A percentile compares a stretch with the other conserved stretches of the same genome.
Evolutionary conservation across 1,284 basidiomycete species (phyloP).

Genomic region (Phylloporus gajari): DNA sequence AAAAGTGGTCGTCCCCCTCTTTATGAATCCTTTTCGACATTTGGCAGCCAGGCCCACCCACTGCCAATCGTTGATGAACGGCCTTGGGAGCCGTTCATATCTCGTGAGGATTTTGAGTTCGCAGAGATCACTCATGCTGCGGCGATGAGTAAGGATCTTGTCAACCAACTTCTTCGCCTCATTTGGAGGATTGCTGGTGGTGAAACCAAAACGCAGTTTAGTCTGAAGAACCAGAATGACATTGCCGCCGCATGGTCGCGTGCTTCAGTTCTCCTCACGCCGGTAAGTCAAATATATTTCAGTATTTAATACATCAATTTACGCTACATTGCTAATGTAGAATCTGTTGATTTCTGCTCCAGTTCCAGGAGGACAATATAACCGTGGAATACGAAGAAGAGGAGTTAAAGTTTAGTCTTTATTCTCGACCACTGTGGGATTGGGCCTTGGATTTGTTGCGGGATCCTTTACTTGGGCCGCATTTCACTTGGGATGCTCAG

Average conservation of each 20-base stretch:
- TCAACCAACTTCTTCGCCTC: background rate
- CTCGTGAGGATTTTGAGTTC: background rate
- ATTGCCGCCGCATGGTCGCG: background rate
- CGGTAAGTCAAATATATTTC: background rate
- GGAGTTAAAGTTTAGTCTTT: background rate
- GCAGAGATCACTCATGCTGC: background rate
- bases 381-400: background rate
- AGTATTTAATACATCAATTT: background rate
- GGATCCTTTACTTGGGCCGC: conserved; percentile 25
- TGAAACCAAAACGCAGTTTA: background rate
- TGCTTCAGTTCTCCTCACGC: background rate
- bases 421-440: conserved; percentile 34
- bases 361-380: background rate
- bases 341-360: background rate
- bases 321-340: background rate
- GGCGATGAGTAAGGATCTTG: background rate
- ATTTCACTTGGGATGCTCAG: conserved; percentile 22
- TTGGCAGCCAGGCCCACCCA: background rate
- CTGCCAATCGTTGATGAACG: background rate
- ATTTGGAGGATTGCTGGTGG: background rate
- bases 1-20: background rate
- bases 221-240: background rate
- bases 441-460: conserved; percentile 37
- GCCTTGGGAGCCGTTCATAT: background rate
- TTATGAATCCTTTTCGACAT: background rate